These are phyloP conservation scores for Dichomitus squalens DNA, from an alignment of 1,284 basidiomycete genomes.

Conservation along the genomic window DNA sequence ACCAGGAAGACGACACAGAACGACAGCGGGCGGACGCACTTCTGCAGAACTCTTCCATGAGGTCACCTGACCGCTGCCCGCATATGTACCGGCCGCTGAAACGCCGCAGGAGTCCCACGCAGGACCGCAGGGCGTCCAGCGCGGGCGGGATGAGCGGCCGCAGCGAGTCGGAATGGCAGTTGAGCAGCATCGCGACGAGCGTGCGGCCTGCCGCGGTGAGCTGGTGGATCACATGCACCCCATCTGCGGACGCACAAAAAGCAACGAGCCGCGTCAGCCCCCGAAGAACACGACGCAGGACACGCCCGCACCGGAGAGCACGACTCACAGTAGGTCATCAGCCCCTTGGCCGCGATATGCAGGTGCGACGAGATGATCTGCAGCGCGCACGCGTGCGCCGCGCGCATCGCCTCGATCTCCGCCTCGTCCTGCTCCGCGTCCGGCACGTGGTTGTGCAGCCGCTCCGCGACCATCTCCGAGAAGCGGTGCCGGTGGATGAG, in stretches of 20 bases:
- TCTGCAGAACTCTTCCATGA: conserved; percentile 92
- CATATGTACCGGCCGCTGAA: conserved; percentile 86
- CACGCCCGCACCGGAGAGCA: not conserved
- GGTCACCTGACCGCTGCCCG: conserved; percentile 83
- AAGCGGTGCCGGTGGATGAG: conserved; percentile 78
- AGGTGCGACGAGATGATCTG: conserved; percentile 83
- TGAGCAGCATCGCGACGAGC: conserved; percentile 80
- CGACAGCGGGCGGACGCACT: conserved; percentile 51
- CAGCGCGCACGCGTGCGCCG: conserved; percentile 73
- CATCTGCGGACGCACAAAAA: conserved; percentile 51
- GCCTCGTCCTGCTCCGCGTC: conserved; percentile 56
- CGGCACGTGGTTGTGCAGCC: conserved; percentile 43
- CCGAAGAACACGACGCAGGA: not conserved
- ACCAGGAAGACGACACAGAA: not conserved
- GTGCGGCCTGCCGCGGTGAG: conserved; percentile 91
- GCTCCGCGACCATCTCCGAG: conserved; percentile 70
- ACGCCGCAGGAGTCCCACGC: conserved; percentile 76
- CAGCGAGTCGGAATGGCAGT: conserved; percentile 69
- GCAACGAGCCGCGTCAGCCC: conserved; percentile 3
- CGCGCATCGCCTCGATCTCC: conserved; percentile 69
- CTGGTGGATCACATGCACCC: conserved; percentile 92
- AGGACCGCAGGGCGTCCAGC: conserved; percentile 82
- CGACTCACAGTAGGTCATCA: conserved; percentile 90
- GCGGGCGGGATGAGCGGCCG: conserved; percentile 78
- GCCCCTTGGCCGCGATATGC: conserved; percentile 81